Evolutionary conservation across 306 rosid genomes (phyloP).

Genomic region (Carpinus viminea): DNA sequence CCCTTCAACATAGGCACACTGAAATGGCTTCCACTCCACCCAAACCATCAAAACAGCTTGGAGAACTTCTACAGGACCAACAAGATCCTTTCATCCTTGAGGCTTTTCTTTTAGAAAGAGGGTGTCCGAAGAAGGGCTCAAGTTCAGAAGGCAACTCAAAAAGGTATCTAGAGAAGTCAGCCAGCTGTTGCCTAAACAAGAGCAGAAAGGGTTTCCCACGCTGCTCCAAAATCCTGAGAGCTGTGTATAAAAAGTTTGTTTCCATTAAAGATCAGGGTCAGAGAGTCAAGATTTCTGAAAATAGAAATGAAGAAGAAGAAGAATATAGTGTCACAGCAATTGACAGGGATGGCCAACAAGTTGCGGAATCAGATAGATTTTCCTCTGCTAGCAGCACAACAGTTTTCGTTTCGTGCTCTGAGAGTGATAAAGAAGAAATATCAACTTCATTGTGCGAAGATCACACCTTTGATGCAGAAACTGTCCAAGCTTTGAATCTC

Average conservation of each 20-base stretch:
- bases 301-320: constrained; percentile 20
- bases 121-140: constrained; percentile 39
- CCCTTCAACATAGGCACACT: constrained; percentile 14
- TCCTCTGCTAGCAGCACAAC: constrained; percentile 62
- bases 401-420: constrained; percentile 53
- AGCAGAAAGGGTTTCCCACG: constrained; percentile 35
- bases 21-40: constrained; percentile 57
- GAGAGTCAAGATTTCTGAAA: constrained; percentile 20
- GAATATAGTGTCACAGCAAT: constrained; percentile 1
- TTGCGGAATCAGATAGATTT: constrained; percentile 42
- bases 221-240: constrained; percentile 40
- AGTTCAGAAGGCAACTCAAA: constrained; percentile 2
- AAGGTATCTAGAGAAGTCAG: constrained; percentile 28
- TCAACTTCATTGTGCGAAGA: constrained; percentile 9
- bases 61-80: constrained; percentile 62
- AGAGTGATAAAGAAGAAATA: constrained; percentile 40
- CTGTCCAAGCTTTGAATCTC: constrained; percentile 30
- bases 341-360: constrained; percentile 15
- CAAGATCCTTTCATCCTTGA: constrained; percentile 85
- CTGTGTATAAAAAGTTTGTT: constrained; percentile 48
- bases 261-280: constrained; percentile 17
- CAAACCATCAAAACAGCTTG: constrained; percentile 53
- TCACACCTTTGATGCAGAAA: constrained; percentile 32
- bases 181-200: constrained; percentile 24
- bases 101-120: constrained; percentile 61